Base-by-base conservation (phyloP, 768 basidiomycete genomes). In the Phylloporus rhodoxanthus region DNA sequence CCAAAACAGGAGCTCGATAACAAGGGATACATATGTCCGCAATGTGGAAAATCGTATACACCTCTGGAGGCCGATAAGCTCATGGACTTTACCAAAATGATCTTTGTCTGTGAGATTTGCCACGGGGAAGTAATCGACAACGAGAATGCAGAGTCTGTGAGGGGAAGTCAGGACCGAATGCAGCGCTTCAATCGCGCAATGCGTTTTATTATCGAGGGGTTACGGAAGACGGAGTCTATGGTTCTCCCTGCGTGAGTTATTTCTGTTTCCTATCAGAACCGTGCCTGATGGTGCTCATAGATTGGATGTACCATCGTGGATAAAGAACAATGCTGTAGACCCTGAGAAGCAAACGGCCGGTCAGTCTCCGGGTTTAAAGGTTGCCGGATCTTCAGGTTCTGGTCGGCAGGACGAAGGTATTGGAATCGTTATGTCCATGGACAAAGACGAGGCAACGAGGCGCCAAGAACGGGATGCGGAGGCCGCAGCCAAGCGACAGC, bases 1-100 rank as follows among this genome's bases (percentile, higher is more conserved):
- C 14, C 26, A 23, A 32, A 15, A 29, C 60, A 97, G 94, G 92
- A 97, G 72, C 81, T 96, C 53, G 91, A 94, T 54, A 91, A 93
- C 65, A 91, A 95, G 69, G 96, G 95, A n/a, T 98, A 96, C 68
- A 84, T 94, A 51, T 99, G 95, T 67, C 86, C 92, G 2, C 80
- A 82, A 57, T 97, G 94, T 73, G 79, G 80, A 51, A 82, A 83
- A 59, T 81, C 82, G 1, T 99, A 91, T 68, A 79, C 86, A 1
- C 82, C 91, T 0, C 74, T 99, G 13, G 92, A 98, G 53, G 87
- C 84, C 43, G 84, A 88, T 69, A 82, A 79, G 55, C 74, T 97
- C 43, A 84, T 91, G 75, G 87, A 93, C 66, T 82, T 81, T 53
- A 42, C 64, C 30, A 74, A 72, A 20, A 81, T 81, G 47, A 70